These are phyloP conservation scores for Colletotrichum sp. DNA, from an alignment of 2,329 filamentous ascomycete genomes.

Conservation along the genomic window DNA sequence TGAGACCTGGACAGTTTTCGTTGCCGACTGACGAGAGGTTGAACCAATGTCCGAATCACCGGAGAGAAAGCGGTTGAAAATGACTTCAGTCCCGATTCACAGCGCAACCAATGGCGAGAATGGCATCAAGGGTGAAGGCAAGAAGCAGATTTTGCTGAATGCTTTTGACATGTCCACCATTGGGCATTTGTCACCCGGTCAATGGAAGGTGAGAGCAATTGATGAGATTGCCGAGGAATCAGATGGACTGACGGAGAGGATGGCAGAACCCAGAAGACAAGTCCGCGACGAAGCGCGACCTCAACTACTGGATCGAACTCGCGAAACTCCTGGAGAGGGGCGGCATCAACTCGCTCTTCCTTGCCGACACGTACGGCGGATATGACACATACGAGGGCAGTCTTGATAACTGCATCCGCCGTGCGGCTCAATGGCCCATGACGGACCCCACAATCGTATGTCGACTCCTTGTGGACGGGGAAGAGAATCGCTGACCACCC, in stretches of 20 bases:
- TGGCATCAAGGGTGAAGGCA: neutral
- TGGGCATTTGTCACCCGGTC: slow-evolving; percentile 68
- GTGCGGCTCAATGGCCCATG: slow-evolving; percentile 69
- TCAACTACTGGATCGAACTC: slow-evolving; percentile 69
- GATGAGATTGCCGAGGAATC: neutral
- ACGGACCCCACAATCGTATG: slow-evolving; percentile 67
- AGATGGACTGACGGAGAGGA: neutral
- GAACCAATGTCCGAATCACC: neutral
- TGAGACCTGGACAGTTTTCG: neutral
- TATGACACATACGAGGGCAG: slow-evolving; percentile 67
- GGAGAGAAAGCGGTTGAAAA: neutral
- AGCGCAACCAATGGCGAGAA: neutral
- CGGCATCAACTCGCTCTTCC: slow-evolving; percentile 68
- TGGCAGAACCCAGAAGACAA: slow-evolving; percentile 63
- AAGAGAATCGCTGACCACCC: neutral
- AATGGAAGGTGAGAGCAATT: slow-evolving; percentile 65
- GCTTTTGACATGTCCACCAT: slow-evolving; percentile 66
- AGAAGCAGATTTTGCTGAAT: slow-evolving; percentile 58
- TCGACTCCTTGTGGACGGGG: neutral
- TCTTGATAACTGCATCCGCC: slow-evolving; percentile 64
- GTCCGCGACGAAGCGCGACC: slow-evolving; percentile 63
- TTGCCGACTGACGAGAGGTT: neutral
- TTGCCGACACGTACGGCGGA: slow-evolving; percentile 70
- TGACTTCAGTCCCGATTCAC: slow-evolving; percentile 9
- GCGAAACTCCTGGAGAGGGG: slow-evolving; percentile 67